Percentiles rank a stretch among this genome's conserved stretches.
phyloP scores from a whole-genome alignment of 192 early-diverging fungal species.

The Entrophospora sp. region DNA sequence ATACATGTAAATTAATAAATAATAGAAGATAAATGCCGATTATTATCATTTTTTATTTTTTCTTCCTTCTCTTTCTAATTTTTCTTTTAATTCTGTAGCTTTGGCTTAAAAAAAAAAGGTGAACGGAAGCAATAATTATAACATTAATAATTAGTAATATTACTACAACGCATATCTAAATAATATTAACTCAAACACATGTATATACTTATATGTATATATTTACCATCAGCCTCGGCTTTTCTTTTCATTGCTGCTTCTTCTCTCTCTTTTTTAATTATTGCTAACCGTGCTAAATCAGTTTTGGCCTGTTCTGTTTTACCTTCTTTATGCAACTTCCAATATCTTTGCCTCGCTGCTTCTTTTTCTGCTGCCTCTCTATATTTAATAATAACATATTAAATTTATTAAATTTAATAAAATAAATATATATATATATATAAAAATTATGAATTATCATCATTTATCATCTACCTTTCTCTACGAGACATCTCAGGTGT shows the following conservation, averaged over 20 bases:
- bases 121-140: not conserved
- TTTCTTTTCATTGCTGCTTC: constrained; percentile 39
- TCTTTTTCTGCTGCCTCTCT: constrained; percentile 46
- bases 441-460: not conserved
- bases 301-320: constrained; percentile 47
- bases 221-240: constrained; percentile 34
- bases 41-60: constrained; percentile 6
- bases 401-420: not conserved
- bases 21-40: too few species aligned
- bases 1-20: too few species aligned
- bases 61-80: constrained; percentile 16
- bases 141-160: not conserved
- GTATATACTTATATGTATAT: not conserved
- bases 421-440: not conserved
- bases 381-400: not conserved
- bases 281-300: constrained; percentile 40
- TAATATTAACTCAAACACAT: not conserved
- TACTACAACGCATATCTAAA: too few species aligned
- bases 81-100: constrained; percentile 15
- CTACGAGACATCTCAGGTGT: constrained; percentile 9
- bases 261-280: constrained; percentile 43
- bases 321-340: constrained; percentile 43
- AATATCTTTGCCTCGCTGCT: constrained; percentile 38
- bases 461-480: not conserved
- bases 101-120: constrained; percentile 4